Evolutionary conservation across 805 yeast species (phyloP).

Genomic region (Candida dajiaensis): DNA sequence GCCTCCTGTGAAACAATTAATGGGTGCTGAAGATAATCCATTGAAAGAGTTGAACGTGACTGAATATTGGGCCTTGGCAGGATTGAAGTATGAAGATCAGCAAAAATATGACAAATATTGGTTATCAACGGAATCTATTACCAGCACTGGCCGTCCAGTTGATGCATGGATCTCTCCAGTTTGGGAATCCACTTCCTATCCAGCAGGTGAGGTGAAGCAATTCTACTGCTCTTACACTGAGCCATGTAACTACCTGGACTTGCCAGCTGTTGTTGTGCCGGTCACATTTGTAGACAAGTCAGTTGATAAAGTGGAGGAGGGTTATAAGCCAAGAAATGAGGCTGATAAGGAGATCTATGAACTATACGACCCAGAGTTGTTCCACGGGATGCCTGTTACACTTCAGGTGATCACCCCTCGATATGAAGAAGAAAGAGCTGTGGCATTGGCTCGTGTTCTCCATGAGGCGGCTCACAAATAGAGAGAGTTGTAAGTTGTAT

Average conservation of each 20-base stretch:
- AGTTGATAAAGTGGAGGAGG: slow-evolving; percentile 24
- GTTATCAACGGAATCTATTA: slow-evolving; percentile 27
- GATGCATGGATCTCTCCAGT: slow-evolving; percentile 48
- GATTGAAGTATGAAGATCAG: slow-evolving; percentile 30
- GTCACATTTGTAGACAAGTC: slow-evolving; percentile 32
- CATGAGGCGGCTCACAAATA: neutral
- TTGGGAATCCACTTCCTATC: slow-evolving; percentile 36
- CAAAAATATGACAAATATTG: slow-evolving; percentile 33
- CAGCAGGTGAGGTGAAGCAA: slow-evolving; percentile 31
- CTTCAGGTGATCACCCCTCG: slow-evolving; percentile 50
- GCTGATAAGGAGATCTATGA: slow-evolving; percentile 28
- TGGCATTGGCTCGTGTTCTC: slow-evolving; percentile 9
- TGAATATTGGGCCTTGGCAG: slow-evolving; percentile 37
- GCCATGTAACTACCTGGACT: slow-evolving; percentile 35
- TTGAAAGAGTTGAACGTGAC: slow-evolving; percentile 9
- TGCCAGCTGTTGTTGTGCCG: slow-evolving; percentile 38
- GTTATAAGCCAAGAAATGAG: slow-evolving; percentile 22
- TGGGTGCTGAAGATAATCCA: slow-evolving; percentile 15
- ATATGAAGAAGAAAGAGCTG: slow-evolving; percentile 46
- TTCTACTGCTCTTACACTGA: slow-evolving; percentile 39
- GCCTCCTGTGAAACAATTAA: slow-evolving; percentile 27
- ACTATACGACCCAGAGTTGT: slow-evolving; percentile 41
- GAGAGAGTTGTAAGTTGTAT: no score
- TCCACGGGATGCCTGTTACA: slow-evolving; percentile 48
- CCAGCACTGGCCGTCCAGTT: slow-evolving; percentile 33